Conservation (phyloP, 352 stramenopile species). For the Phytophthora fragariaefolia region DNA sequence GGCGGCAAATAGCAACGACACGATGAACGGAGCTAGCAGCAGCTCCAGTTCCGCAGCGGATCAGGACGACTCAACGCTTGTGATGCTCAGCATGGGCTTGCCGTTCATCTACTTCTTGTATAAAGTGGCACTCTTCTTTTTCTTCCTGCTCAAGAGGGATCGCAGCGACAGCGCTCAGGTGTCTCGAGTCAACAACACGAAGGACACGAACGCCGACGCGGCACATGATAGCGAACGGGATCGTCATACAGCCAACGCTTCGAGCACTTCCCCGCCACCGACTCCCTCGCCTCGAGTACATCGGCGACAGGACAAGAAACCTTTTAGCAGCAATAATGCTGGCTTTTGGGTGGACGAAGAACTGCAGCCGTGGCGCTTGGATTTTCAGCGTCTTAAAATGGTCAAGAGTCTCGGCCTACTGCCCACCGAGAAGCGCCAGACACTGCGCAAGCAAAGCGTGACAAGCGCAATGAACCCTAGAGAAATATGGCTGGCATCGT, state of each 20-base stretch:
- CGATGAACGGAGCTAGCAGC: slow-evolving; percentile 5
- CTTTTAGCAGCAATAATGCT: slow-evolving; percentile 39
- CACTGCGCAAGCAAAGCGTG: slow-evolving; percentile 41
- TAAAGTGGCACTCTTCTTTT: slow-evolving; percentile 46
- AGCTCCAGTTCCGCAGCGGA: slow-evolving; percentile 11
- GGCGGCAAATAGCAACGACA: slow-evolving; percentile 7
- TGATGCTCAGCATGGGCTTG: slow-evolving; percentile 40
- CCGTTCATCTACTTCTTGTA: slow-evolving; percentile 51
- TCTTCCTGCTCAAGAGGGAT: slow-evolving; percentile 34
- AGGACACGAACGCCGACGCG: slow-evolving; percentile 8
- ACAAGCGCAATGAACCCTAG: slow-evolving; percentile 40
- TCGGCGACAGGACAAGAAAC: slow-evolving; percentile 30
- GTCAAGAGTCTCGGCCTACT: slow-evolving; percentile 60
- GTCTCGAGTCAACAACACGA: slow-evolving; percentile 2
- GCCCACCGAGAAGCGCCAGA: slow-evolving; percentile 54
- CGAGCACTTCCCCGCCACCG: slow-evolving; percentile 31
- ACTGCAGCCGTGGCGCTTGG: slow-evolving; percentile 66
- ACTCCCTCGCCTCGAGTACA: slow-evolving; percentile 22
- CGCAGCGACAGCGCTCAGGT: slow-evolving; percentile 1
- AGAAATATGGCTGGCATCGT: slow-evolving; percentile 71
- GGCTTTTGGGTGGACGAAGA: slow-evolving; percentile 78
- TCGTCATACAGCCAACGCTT: slow-evolving; percentile 35
- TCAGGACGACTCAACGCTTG: slow-evolving; percentile 35
- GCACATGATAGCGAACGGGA: slow-evolving; percentile 29
- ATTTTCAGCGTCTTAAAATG: slow-evolving; percentile 70